Conservation (phyloP, 164 flowering plant species). For the Berberis vulgaris region DNA sequence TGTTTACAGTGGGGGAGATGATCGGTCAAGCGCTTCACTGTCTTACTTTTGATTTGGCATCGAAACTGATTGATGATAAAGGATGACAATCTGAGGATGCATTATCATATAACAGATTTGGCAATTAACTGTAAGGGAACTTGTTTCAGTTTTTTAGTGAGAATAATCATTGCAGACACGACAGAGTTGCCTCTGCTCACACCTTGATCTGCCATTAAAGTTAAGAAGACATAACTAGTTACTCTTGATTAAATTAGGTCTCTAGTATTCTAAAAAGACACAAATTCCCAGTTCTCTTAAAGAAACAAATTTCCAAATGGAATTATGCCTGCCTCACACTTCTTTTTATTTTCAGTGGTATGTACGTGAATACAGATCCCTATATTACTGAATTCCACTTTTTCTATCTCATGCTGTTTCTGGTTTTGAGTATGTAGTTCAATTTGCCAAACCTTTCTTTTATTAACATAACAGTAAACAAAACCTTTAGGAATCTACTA, state of each 20-base stretch:
- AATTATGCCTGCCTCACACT: too few species aligned
- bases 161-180: slow-evolving; percentile 19
- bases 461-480: too few species aligned
- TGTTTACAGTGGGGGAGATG: slow-evolving; percentile 91
- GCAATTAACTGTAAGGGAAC: slow-evolving; percentile 1
- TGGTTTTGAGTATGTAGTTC: too few species aligned
- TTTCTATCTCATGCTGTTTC: too few species aligned
- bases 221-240: slow-evolving; percentile 18
- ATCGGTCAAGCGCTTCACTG: slow-evolving; percentile 58
- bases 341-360: too few species aligned
- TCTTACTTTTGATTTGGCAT: slow-evolving; percentile 36
- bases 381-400: too few species aligned
- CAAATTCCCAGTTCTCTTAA: too few species aligned
- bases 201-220: slow-evolving; percentile 78
- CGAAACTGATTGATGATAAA: slow-evolving; percentile 5
- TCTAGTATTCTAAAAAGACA: background rate
- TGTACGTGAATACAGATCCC: too few species aligned
- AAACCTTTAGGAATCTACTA: too few species aligned
- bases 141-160: slow-evolving; percentile 3
- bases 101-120: slow-evolving; percentile 5
- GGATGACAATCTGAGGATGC: slow-evolving; percentile 1
- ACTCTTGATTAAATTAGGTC: background rate
- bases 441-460: too few species aligned
- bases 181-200: slow-evolving; percentile 64
- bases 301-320: too few species aligned